Percentiles rank a stretch among this genome's conserved stretches.
Evolutionary conservation across 345 rosid genomes (phyloP).

Genomic region (Bruguiera gymnorhiza): DNA sequence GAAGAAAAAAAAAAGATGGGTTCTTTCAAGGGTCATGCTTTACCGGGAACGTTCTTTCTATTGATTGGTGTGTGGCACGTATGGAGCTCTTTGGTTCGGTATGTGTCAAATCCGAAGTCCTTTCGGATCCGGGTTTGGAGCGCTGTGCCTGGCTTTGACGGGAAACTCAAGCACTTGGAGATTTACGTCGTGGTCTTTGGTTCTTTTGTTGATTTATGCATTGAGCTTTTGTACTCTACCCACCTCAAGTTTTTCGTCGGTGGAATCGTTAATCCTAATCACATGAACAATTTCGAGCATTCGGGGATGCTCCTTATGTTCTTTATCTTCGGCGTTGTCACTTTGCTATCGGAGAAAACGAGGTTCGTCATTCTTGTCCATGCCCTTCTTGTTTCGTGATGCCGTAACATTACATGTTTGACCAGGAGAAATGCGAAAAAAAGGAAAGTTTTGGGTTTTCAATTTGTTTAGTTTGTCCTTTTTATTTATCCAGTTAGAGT

Average conservation of each 20-base stretch:
- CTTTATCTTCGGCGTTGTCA: slow-evolving; percentile 64
- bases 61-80: slow-evolving; percentile 81
- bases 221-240: slow-evolving; percentile 87
- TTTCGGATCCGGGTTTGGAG: slow-evolving; percentile 82
- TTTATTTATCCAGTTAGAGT: too few relatives aligned
- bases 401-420: not conserved
- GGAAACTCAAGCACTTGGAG: slow-evolving; percentile 73
- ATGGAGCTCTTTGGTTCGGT: slow-evolving; percentile 68
- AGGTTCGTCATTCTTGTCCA: slow-evolving; percentile 43
- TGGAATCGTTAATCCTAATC: slow-evolving; percentile 76
- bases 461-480: too few relatives aligned
- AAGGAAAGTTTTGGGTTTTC: too few relatives aligned
- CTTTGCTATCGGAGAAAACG: slow-evolving; percentile 69
- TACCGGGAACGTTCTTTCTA: slow-evolving; percentile 82
- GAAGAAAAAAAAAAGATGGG: slow-evolving; percentile 49
- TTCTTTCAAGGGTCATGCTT: slow-evolving; percentile 86
- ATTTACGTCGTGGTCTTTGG: slow-evolving; percentile 75
- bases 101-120: slow-evolving; percentile 54
- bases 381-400: slow-evolving; percentile 3
- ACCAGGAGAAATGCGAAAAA: not conserved
- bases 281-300: slow-evolving; percentile 95
- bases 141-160: slow-evolving; percentile 77
- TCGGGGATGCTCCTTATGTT: slow-evolving; percentile 98
- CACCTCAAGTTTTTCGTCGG: slow-evolving; percentile 78
- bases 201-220: slow-evolving; percentile 71